Evolutionary conservation across 2,329 filamentous ascomycete genomes (phyloP), one percentile per base, ranked within the genome.

Genomic region (Fusarium udum): DNA sequence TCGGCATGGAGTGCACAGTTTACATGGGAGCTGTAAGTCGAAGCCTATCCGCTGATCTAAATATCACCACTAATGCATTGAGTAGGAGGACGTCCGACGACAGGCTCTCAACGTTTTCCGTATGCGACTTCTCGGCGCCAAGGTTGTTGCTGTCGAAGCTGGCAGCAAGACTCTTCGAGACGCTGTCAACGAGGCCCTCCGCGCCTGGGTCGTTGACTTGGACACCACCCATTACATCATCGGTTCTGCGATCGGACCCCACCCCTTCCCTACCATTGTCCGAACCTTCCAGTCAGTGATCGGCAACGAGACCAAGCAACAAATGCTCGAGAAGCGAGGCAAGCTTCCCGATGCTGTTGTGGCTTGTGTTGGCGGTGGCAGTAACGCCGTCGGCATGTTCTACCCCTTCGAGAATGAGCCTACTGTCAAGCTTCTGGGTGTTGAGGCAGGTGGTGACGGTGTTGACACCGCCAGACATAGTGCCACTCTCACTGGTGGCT

Each of bases 31-130:
- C 95, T 52, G 85, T 87, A 81, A 81, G 85, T 83, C 6, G 24
- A 51, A 34, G 28, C 14, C 4, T n/a, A 51, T 45, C 22, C 9
- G 10, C 7, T 26, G 15, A 39, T 49, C 20, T 18, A 28, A 26
- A 48, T 32, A 5, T 12, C 32, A 45, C 51, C 24, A 71, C 79
- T 80, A 75, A 82, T 64, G 55, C 28, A 3, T 20, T n/a, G 24
- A 59, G 59, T 58, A 86, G 79, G 96, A 99, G 85, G 96, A 99
- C 79, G 96, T 98, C 59, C 92, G 96, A 66, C 92, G 96, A 77
- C 96, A 99, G 83, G 95, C 96, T 4, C 88, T 99, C 66, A 99
- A 99, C 83, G 96, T 99, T 43, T 99, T 99, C 90, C 93, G 96
- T 49, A 99, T 99, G 90, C 96, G 97, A 83, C 89, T 99, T 16